Evolutionary conservation across 1,139 yeast genomes (phyloP), one percentile per base, ranked within the genome.

Genomic region (Arxiozyma bovina): DNA sequence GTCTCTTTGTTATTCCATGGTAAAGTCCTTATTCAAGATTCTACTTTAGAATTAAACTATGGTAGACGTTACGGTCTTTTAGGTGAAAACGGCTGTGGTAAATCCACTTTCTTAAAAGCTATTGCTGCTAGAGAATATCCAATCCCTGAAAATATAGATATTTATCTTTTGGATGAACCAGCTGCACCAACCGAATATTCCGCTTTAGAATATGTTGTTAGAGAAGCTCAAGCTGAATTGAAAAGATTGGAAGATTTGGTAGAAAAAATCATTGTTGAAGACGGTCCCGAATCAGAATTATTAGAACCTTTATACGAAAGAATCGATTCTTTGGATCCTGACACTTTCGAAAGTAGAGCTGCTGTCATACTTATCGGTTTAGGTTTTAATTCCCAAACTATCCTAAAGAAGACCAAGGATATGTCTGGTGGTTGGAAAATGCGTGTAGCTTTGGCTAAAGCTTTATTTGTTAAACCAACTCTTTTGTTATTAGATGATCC

Each of bases 41-140:
- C 98, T 48, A 79, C 79, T 50, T 75, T 93, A 65, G 99, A 93
- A 77, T 82, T 93, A 76, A 94, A 93, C 76, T 91, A 83, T 73
- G 99, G 99, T 70, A 88, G 97, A 77, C 84, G 96, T 74, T 93
- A 94, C 71, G 96, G 96, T 75, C 80, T 93, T 62, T 79, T 94
- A 66, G 99, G 99, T 70, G 98, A 91, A 75, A 93, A 93, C 73
- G 99, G 99, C 60, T 93, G 99, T 77, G 99, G 99, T 77, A 93
- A 93, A 74, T 90, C 98, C 47, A 93, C 99, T 38, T 83, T 93
- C 67, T 76, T 93, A 71, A 88, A 87, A 73, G 85, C 98, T 45
- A 74, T 94, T 66, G 97, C 98, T 57, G 95, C 96, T 55, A 82
- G 97, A 74, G 99, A 94, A 74, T 93, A 80, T 75, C 99, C 99